phyloP scores from a whole-genome alignment of 2,329 filamentous ascomycete species.

The Neofusicoccum parvum region DNA sequence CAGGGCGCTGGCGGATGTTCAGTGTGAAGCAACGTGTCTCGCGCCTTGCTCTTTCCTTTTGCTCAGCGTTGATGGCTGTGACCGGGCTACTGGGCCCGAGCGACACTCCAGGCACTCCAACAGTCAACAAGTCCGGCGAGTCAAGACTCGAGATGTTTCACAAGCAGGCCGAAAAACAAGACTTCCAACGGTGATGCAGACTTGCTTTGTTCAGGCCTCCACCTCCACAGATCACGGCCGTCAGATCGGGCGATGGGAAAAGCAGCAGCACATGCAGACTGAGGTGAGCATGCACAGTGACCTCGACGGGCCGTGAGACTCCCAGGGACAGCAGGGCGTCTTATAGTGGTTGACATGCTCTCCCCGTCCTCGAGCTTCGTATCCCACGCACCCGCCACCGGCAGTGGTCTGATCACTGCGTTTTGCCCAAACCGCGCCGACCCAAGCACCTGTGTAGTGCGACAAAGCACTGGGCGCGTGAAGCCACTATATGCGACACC shows the following conservation, averaged over 20 bases:
- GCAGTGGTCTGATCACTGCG: too few relatives aligned
- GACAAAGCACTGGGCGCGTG: not conserved
- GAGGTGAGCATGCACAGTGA: too few relatives aligned
- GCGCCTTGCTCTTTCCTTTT: not conserved
- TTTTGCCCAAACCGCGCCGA: not conserved
- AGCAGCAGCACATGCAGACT: not conserved
- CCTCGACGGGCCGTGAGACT: not conserved
- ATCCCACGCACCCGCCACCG: not conserved
- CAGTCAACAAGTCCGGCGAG: too few relatives aligned
- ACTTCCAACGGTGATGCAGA: not conserved
- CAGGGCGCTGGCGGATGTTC: not conserved
- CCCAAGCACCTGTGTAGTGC: not conserved
- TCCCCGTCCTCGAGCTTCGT: not conserved
- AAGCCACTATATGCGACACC: not conserved
- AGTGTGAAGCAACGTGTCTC: not conserved
- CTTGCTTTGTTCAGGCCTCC: not conserved
- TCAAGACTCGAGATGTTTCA: too few relatives aligned
- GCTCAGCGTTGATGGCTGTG: too few relatives aligned
- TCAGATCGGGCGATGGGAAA: not conserved
- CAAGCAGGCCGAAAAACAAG: not conserved
- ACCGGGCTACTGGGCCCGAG: too few relatives aligned
- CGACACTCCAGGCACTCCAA: too few relatives aligned
- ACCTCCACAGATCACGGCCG: too few relatives aligned
- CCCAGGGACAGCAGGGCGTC: too few relatives aligned
- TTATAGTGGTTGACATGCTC: not conserved